Evolutionary conservation across 441 rosid species (phyloP), one percentile per base, ranked within the genome.

Genomic region (Croton laevigatus): DNA sequence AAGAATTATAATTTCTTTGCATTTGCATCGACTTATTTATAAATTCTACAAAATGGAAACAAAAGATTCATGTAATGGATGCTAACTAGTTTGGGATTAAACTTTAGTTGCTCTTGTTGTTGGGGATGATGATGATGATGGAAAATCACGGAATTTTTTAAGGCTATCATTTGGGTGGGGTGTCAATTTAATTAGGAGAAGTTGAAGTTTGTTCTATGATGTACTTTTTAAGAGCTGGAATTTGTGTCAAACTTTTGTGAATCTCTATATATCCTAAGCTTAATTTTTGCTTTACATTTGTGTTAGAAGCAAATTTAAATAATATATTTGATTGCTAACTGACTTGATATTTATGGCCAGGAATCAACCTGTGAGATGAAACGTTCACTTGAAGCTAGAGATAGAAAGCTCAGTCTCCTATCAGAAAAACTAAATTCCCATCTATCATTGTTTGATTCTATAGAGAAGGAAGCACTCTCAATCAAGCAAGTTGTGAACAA

Each of bases 311-410:
- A 2, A 38, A 34, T 38, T 32, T 32, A 34, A 22, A 38, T 53
- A 27, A 63, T 71, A n/a, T 27, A 10, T 27, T 27, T 27, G 1
- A 27, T 52, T 37, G 71, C 55, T 22, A 23, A 38, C 62, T 46
- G 68, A 22, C 45, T 44, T 23, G 63, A 40, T 61, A 34, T 49
- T 82, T 62, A 72, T 69, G 75, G 77, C 76, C 88, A 93, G 95
- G 97, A 90, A 74, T 88, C 89, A 22, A 89, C 87, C 57, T 81
- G 84, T 70, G 89, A 89, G 67, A 86, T 89, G 97, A 93, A 79
- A 77, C 76, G 81, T 59, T 69, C 92, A 36, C 74, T 89, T 79
- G 87, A 89, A 78, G 78, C 80, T 52, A 84, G 80, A 71, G 88
- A 90, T 55, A 83, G 82, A 76, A 90, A 86, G 75, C 76, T 89